phyloP scores from a whole-genome alignment of 495 filamentous ascomycete genomes.

The Xylaria intraflava region DNA sequence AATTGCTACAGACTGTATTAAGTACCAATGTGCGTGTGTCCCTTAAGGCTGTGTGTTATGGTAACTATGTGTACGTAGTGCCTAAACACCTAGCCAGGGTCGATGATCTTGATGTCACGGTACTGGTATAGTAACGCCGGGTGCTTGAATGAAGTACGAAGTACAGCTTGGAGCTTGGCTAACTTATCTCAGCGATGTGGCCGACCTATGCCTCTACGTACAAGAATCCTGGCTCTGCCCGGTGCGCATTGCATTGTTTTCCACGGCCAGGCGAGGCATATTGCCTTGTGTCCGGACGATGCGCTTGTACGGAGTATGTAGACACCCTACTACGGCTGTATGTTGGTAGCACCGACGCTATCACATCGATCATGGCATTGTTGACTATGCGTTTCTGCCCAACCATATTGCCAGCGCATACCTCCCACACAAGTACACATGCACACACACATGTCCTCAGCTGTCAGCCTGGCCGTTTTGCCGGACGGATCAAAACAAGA shows the following conservation, averaged over 20 bases:
- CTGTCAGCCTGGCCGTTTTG: conserved; percentile 1
- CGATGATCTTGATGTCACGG: neutral
- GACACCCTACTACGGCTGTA: neutral
- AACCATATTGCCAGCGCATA: conserved; percentile 33
- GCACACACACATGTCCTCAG: neutral
- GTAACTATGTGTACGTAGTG: neutral
- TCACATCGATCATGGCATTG: neutral
- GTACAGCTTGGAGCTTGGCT: too few relatives aligned
- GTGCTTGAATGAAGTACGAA: neutral
- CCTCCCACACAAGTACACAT: conserved; percentile 10
- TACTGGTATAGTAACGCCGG: neutral
- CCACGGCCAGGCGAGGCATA: neutral
- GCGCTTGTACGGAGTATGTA: too few relatives aligned
- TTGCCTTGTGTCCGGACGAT: too few relatives aligned
- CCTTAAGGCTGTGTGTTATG: neutral
- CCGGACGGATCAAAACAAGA: neutral
- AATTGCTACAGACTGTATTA: neutral
- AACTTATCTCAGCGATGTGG: neutral
- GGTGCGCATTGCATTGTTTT: neutral
- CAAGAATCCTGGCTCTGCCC: neutral
- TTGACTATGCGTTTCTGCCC: conserved; percentile 25
- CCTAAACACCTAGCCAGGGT: neutral
- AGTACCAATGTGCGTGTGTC: too few relatives aligned
- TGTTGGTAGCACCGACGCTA: neutral
- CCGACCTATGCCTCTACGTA: neutral